Base-by-base conservation (phyloP, 2,329 filamentous ascomycete species). In the Curvularia eragrostidis region DNA sequence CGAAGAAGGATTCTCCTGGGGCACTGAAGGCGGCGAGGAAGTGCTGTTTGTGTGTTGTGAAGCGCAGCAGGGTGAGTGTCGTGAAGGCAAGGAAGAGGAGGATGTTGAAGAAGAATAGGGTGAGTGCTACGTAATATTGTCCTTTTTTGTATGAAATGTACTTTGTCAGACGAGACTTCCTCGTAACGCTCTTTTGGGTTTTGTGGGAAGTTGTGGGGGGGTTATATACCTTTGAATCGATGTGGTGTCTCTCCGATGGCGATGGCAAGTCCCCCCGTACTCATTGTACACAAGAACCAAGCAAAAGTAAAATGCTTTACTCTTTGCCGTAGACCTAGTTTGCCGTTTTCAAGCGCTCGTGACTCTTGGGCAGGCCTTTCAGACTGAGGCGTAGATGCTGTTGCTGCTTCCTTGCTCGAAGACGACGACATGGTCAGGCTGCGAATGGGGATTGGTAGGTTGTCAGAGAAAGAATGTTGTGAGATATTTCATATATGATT, bases 61-160 rank as follows among this genome's bases (percentile, higher is more conserved):
- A 80, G 43, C 83, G 79, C 23, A 74, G 66, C 0, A 58, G n/a
- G 36, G 76, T 71, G 13, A 68, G 63, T 1, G 50, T 18, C 38
- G 60, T 62, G 10, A 75, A 52, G 23, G 58, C 5, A 12, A 69
- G 19, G 68, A 84, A 84, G 39, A 81, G 67, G 48, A 78, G 49
- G 3, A 84, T 70, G 67, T 83, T 79, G 58, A 84, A 69, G 24
- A 84, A 64, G 67, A 80, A 84, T 54, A 84, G 69, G 47, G 80
- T 65, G 32, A 82, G 78, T 18, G 82, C 83, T 55, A 85, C 81
- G 8, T 75, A 78, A 58, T 78, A 70, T 10, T 85, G 78, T 12
- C 82, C 82, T 50, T 50, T 38, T 36, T 26, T 13, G 18, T 48
- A 8, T n/a, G 19, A 10, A 8, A 12, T 12, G 12, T 12, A 36